Percentiles rank a stretch among this genome's conserved stretches.
phyloP scores from a whole-genome alignment of 306 rosid genomes.

The Quercus alba region DNA sequence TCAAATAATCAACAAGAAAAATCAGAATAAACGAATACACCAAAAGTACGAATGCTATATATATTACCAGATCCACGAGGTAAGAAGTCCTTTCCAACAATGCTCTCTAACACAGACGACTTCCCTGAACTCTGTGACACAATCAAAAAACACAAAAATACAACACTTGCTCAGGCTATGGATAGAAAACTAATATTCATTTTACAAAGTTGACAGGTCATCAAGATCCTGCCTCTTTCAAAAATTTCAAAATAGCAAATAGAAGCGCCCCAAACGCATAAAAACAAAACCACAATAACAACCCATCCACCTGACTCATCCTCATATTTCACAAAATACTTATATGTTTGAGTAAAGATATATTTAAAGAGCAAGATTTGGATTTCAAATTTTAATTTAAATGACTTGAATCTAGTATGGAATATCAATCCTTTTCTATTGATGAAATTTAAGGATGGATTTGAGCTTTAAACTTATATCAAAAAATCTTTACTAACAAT shows the following conservation, averaged over 20 bases:
- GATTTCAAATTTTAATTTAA: no score
- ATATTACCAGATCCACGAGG: slow-evolving; percentile 93
- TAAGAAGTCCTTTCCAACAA: slow-evolving; percentile 94
- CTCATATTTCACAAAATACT: not conserved
- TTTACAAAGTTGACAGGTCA: not conserved
- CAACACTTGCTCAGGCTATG: not conserved
- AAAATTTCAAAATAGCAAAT: not conserved
- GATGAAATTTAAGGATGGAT: no score
- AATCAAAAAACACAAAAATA: slow-evolving; percentile 16
- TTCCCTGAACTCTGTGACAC: slow-evolving; percentile 81
- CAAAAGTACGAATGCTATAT: not conserved
- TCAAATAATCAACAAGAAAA: not conserved
- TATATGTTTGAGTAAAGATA: not conserved
- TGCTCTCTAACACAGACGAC: slow-evolving; percentile 86
- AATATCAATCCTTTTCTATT: no score
- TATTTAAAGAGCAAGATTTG: no score
- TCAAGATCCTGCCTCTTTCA: not conserved
- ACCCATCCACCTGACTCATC: not conserved
- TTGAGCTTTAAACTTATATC: no score
- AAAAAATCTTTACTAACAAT: no score
- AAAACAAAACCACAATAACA: not conserved
- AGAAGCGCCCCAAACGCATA: not conserved
- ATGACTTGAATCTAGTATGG: no score
- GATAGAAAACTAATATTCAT: not conserved
- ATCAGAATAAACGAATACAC: not conserved